Percentiles rank a stretch among this genome's conserved stretches.
These are phyloP conservation scores for Xylaria scruposa DNA, from an alignment of 495 filamentous ascomycete species.

Conservation along the genomic window DNA sequence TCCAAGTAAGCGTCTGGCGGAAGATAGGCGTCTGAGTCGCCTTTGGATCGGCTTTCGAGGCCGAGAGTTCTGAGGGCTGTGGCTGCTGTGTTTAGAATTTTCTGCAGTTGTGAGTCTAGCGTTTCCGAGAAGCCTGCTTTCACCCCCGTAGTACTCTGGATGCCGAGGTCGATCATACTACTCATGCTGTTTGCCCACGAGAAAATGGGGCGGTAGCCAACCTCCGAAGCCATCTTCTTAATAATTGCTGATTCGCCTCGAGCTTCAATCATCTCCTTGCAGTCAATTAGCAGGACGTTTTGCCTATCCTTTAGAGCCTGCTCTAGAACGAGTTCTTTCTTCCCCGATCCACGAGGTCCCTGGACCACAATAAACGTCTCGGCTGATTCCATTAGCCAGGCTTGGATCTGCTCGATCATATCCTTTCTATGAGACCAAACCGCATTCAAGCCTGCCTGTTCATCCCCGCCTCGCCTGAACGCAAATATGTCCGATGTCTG, in stretches of 20 bases:
- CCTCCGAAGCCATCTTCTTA: constrained; percentile 75
- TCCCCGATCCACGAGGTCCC: constrained; percentile 90
- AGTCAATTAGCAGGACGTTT: constrained; percentile 89
- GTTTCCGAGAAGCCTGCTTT: constrained; percentile 97
- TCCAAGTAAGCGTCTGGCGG: constrained; percentile 90
- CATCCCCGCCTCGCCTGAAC: constrained; percentile 55
- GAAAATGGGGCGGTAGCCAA: constrained; percentile 93
- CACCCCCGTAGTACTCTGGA: constrained; percentile 90
- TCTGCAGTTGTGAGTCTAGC: constrained; percentile 85
- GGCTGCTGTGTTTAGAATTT: constrained; percentile 88
- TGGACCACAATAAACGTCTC: constrained; percentile 96
- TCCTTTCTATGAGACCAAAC: constrained; percentile 89
- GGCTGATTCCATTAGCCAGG: constrained; percentile 84
- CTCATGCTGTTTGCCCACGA: constrained; percentile 96
- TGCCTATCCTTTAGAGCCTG: constrained; percentile 78
- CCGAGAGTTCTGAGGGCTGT: constrained; percentile 80
- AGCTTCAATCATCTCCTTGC: constrained; percentile 91
- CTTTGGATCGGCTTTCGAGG: constrained; percentile 69
- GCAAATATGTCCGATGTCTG: constrained; percentile 75
- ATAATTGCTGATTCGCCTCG: constrained; percentile 91
- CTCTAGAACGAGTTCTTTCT: constrained; percentile 84
- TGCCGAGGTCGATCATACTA: constrained; percentile 88
- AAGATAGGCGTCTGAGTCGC: constrained; percentile 74
- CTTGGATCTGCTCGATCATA: constrained; percentile 78
- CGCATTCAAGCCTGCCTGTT: constrained; percentile 74